Evolutionary conservation across 441 rosid species (phyloP).

Genomic region (Erodium trifolium): DNA sequence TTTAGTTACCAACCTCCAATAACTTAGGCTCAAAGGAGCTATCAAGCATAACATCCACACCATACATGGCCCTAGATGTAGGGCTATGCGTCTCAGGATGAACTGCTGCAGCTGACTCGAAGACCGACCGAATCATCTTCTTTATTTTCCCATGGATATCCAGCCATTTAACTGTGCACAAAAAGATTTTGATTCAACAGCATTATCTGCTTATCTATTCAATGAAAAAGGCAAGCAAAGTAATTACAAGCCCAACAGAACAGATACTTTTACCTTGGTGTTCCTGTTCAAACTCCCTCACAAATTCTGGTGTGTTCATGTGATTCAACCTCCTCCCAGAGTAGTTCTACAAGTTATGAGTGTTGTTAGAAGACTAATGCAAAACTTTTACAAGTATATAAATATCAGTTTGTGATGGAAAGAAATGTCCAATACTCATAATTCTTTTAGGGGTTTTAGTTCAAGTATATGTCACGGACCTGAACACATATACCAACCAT

Average conservation of each 20-base stretch:
- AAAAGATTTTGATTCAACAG: conserved; percentile 3
- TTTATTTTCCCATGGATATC: conserved; percentile 58
- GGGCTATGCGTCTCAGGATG: conserved; percentile 89
- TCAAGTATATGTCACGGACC: background rate
- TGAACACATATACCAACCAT: background rate
- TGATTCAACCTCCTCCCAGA: conserved; percentile 57
- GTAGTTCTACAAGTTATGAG: conserved; percentile 55
- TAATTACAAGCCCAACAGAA: conserved; percentile 21
- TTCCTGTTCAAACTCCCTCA: conserved; percentile 70
- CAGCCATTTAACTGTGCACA: conserved; percentile 61
- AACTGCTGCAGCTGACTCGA: conserved; percentile 63
- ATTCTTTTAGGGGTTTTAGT: conserved; percentile 1
- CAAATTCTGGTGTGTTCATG: conserved; percentile 72
- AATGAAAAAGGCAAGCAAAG: background rate
- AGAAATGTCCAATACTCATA: background rate
- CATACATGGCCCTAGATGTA: conserved; percentile 75
- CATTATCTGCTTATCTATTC: background rate
- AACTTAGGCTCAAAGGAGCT: conserved; percentile 65
- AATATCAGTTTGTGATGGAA: background rate
- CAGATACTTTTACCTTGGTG: conserved; percentile 32
- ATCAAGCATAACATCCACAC: conserved; percentile 87
- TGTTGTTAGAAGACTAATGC: conserved; percentile 10
- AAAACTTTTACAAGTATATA: conserved; percentile 8
- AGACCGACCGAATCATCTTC: conserved; percentile 54
- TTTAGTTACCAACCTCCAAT: conserved; percentile 59